Conservation (phyloP, 495 filamentous ascomycete genomes). For the Aspergillus avenaceus region DNA sequence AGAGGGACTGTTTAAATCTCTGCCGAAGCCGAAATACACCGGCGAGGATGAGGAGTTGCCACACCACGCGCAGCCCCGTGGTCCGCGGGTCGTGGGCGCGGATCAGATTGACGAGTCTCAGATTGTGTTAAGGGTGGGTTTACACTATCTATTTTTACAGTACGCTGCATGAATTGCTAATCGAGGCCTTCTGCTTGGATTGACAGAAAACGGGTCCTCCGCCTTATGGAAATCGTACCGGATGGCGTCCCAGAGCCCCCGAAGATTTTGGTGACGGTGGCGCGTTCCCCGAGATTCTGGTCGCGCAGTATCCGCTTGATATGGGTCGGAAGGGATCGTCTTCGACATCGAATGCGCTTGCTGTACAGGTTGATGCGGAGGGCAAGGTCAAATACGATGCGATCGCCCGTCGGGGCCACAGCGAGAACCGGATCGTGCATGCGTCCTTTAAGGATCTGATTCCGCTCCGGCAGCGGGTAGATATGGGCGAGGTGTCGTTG, state of each 20-base stretch:
- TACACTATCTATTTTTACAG: background rate
- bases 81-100: slow-evolving; percentile 73
- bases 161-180: no score
- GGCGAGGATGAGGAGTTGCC: slow-evolving; percentile 81
- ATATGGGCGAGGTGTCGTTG: slow-evolving; percentile 89
- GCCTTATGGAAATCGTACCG: slow-evolving; percentile 74
- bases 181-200: background rate
- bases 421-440: slow-evolving; percentile 79
- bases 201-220: slow-evolving; percentile 76
- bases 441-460: slow-evolving; percentile 96
- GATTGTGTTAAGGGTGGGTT: slow-evolving; percentile 71
- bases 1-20: slow-evolving; percentile 70
- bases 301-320: slow-evolving; percentile 92
- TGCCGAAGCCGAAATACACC: slow-evolving; percentile 87
- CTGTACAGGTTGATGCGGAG: slow-evolving; percentile 83
- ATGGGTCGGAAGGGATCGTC: slow-evolving; percentile 78
- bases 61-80: slow-evolving; percentile 65
- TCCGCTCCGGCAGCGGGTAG: slow-evolving; percentile 85
- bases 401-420: slow-evolving; percentile 87
- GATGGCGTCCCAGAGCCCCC: slow-evolving; percentile 79
- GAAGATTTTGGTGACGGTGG: slow-evolving; percentile 97
- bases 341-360: slow-evolving; percentile 77
- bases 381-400: slow-evolving; percentile 96
- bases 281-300: slow-evolving; percentile 89
- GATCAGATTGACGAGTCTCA: slow-evolving; percentile 80